A percentile compares a stretch with the other conserved stretches of the same genome.
phyloP scores from a whole-genome alignment of 495 filamentous ascomycete species.

The Penicillium crystallinum region DNA sequence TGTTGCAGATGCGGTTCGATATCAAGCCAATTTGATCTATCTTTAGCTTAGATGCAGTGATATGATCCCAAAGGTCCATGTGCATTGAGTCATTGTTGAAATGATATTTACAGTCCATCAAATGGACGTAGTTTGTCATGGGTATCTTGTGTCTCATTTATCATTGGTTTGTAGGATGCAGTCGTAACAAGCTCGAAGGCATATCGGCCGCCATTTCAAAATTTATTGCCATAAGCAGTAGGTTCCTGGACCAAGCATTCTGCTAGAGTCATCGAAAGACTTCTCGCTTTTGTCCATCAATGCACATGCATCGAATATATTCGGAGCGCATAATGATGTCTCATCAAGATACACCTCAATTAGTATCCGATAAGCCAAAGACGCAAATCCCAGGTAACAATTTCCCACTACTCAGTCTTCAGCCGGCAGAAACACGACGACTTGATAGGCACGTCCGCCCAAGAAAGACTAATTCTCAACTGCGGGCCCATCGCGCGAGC shows the following conservation, averaged over 20 bases:
- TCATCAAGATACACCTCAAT: not conserved
- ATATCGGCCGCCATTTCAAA: too few species aligned
- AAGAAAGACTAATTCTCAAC: slow-evolving; percentile 44
- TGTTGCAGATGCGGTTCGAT: not conserved
- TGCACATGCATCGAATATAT: too few species aligned
- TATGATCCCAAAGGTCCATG: not conserved
- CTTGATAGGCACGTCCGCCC: slow-evolving; percentile 55
- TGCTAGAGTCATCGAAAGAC: too few species aligned
- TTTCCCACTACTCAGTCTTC: not conserved
- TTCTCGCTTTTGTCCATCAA: too few species aligned
- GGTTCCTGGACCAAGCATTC: too few species aligned
- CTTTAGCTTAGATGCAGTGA: not conserved
- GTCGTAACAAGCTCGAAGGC: too few species aligned
- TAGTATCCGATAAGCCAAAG: not conserved
- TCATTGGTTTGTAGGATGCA: too few species aligned
- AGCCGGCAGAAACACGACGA: slow-evolving; percentile 59
- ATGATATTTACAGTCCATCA: not conserved
- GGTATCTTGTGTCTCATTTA: too few species aligned
- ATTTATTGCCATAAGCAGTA: too few species aligned
- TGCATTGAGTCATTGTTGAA: not conserved
- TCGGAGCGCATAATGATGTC: too few species aligned
- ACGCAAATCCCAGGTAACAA: not conserved
- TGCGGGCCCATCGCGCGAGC: slow-evolving; percentile 45
- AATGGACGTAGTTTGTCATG: too few species aligned
- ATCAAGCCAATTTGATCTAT: not conserved